Percentiles rank a stretch among this genome's conserved stretches.
phyloP scores from a whole-genome alignment of 148 eudicot genomes.

The Rheum nobile region DNA sequence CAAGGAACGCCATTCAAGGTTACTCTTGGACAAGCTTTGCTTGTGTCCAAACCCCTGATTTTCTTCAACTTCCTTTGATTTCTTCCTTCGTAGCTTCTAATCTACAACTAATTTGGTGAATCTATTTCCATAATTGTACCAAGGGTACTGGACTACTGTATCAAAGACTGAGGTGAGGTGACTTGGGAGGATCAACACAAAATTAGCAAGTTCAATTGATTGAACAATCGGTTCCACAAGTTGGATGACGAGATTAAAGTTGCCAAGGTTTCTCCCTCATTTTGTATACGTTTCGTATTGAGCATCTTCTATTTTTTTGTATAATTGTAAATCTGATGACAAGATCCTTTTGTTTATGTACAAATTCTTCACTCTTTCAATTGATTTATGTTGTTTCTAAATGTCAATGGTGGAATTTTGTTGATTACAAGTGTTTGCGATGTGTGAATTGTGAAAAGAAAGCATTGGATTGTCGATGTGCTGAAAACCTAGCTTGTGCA shows the following conservation, averaged over 20 bases:
- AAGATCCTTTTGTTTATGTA: neutral
- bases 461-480: neutral
- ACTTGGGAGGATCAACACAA: conserved; percentile 99
- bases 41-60: neutral
- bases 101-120: neutral
- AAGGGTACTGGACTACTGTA: conserved; percentile 62
- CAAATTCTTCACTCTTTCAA: neutral
- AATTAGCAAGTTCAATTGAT: conserved; percentile 81
- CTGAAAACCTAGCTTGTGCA: neutral
- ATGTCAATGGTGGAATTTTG: neutral
- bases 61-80: neutral
- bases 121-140: neutral
- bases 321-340: neutral
- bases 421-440: neutral
- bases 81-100: neutral
- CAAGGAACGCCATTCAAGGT: no score
- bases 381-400: neutral
- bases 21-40: no score
- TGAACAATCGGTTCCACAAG: conserved; percentile 76
- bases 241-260: conserved; percentile 75
- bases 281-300: neutral
- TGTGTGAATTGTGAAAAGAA: neutral
- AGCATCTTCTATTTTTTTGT: neutral
- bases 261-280: conserved; percentile 43
- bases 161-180: conserved; percentile 71